Percentiles rank a stretch among this genome's conserved stretches.
These are phyloP conservation scores for Vitis hybrid DNA, from an alignment of 177 flowering plant species.

Conservation along the genomic window DNA sequence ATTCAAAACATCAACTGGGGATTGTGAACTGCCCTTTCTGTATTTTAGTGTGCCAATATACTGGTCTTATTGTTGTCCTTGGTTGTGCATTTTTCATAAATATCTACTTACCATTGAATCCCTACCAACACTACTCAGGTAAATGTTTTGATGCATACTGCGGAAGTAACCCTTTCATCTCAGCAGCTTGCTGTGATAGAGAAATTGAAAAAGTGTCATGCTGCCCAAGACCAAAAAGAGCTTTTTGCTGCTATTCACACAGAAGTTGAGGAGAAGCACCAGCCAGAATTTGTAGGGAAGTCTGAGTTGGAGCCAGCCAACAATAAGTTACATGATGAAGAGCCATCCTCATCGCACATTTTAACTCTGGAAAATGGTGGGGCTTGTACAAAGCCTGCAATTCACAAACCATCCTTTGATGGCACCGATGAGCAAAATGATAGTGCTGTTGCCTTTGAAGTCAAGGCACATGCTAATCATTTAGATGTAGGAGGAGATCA, in stretches of 20 bases:
- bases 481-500: too few species aligned
- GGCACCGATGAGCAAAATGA: too few species aligned
- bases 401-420: too few species aligned
- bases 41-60: too few species aligned
- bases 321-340: too few species aligned
- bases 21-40: too few species aligned
- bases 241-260: neutral
- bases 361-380: slow-evolving; percentile 1
- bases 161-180: slow-evolving; percentile 19
- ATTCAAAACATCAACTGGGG: too few species aligned
- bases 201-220: slow-evolving; percentile 13
- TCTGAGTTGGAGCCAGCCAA: neutral
- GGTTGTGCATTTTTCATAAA: too few species aligned
- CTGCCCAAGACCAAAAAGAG: slow-evolving; percentile 22
- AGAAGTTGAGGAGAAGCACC: neutral
- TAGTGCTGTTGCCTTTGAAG: too few species aligned
- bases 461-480: too few species aligned
- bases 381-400: neutral
- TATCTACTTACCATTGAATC: too few species aligned
- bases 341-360: neutral
- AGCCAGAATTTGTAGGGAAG: neutral
- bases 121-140: slow-evolving; percentile 23
- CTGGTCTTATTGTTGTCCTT: too few species aligned
- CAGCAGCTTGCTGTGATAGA: slow-evolving; percentile 16
- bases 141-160: slow-evolving; percentile 45